Base-by-base conservation (phyloP, 2,329 filamentous ascomycete genomes). In the Neofusicoccum kwambonambiense region DNA sequence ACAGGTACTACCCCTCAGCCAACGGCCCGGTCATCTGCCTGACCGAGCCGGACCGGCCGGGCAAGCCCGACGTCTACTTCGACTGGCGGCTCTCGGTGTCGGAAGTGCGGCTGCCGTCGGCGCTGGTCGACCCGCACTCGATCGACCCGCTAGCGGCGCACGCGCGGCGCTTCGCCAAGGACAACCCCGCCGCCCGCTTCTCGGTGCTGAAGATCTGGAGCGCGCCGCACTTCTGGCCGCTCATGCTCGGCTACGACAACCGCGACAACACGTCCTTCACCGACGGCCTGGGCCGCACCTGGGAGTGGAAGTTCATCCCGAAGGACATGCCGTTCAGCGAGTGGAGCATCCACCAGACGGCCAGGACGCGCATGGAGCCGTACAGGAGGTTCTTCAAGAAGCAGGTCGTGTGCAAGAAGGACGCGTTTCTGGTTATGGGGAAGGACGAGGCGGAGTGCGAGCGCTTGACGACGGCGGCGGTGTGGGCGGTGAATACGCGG, bases 151-250 rank as follows among this genome's bases (percentile, higher is more conserved):
- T 83, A 17, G 70, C 79, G 2, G 67, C 66, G 0, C 68, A 67
- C 1, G 78, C 77, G 5, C 70, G 68, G 19, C 58, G 57, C 4
- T 80, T 79, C 68, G 68, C 71, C 4, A 34, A 65, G 8, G 15
- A 72, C 45, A 27, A 72, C 52, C 65, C 68, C 0, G 58, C 66
- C 4, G 77, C 79, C 13, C 71, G 72, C 5, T 84, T 84, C 70
- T 76, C 81, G 0, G 65, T 82, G 13, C 73, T 84, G 1, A 73
- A 79, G 5, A 67, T 83, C 51, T 84, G 81, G 81, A 80, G 78
- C 8, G 77, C 81, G 1, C 77, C 81, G 5, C 79, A 82, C 69
- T 84, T 83, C 72, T 84, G 80, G 68, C 81, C 82, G 6, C 74
- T 82, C 15, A 82, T 81, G 79, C 69, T 83, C 19, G 76, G 77